These are phyloP conservation scores for Candida tallmaniae DNA, from an alignment of 805 yeast genomes.

Conservation along the genomic window DNA sequence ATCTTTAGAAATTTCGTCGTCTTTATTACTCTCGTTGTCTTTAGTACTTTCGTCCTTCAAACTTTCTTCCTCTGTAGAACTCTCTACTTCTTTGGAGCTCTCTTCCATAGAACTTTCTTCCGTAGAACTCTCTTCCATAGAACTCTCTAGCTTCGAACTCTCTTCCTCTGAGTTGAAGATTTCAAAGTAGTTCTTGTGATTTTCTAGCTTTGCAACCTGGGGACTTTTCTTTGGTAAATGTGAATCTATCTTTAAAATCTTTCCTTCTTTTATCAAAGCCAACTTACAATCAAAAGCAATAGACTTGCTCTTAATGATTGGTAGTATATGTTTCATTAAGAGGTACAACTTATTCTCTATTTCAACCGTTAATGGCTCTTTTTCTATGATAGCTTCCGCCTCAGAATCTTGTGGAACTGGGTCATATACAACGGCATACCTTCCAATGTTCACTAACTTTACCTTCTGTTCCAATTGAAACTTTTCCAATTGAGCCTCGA, in stretches of 20 bases:
- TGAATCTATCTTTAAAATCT: constrained; percentile 10
- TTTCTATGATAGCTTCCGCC: not conserved
- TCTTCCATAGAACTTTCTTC: too few species aligned
- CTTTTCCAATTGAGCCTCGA: constrained; percentile 19
- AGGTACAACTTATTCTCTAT: constrained; percentile 40
- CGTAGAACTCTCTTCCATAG: too few species aligned
- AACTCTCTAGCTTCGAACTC: too few species aligned
- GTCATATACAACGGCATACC: constrained; percentile 2
- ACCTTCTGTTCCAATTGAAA: constrained; percentile 2
- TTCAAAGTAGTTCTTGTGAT: constrained; percentile 6
- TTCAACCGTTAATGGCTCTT: constrained; percentile 15
- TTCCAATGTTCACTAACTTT: constrained; percentile 1
- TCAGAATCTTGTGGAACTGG: not conserved
- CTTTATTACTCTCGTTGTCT: too few species aligned
- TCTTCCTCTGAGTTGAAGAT: constrained; percentile 5
- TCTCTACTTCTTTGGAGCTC: too few species aligned
- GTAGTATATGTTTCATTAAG: constrained; percentile 33
- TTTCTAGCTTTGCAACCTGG: constrained; percentile 7
- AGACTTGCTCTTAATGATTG: constrained; percentile 31
- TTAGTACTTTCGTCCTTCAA: too few species aligned
- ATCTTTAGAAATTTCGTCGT: too few species aligned
- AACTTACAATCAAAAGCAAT: constrained; percentile 48
- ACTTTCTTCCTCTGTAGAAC: too few species aligned
- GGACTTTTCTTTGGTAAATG: constrained; percentile 4
- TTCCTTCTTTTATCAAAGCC: constrained; percentile 34